Evolutionary conservation across 2,329 filamentous ascomycete species (phyloP), one percentile per base, ranked within the genome.

Genomic region (Penicillium sp.): DNA sequence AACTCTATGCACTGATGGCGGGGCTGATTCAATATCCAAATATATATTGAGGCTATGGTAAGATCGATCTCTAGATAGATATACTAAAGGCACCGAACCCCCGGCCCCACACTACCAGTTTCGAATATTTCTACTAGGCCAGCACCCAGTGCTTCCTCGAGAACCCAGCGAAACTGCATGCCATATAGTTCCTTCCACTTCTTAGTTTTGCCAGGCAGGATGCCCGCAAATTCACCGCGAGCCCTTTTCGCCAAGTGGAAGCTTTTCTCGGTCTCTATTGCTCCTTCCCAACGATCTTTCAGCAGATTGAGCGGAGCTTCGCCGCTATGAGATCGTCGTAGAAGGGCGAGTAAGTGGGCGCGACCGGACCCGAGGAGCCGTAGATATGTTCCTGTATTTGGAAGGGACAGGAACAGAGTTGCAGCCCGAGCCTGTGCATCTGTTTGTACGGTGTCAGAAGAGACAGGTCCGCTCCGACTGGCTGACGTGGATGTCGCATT

Each of bases 211-310:
- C 82, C 82, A 0, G 83, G 81, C 39, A 85, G 59, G 6, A 74
- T 73, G 0, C 81, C 82, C 2, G 70, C 70, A 62, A 79, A 82
- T 57, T 85, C 82, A 0, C 83, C 81, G 45, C 83, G 71, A 10
- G 76, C 74, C 45, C 77, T 74, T 65, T 84, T 85, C 28, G 79
- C 78, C 41, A 72, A 65, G 24, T 75, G 75, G 28, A 76, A 72
- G 18, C 70, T 70, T 46, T 68, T 73, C 15, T 74, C 70, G 4
- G 70, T 70, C 36, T 79, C 74, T 4, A 84, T 72, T 7, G 82
- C 82, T n/a, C 84, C 84, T 54, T 86, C 80, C 84, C 84, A 87
- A 18, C 81, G 79, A 63, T 86, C 83, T 23, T 75, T 75, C 7
- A 86, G 69, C 7, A 83, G 65, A 41, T 76, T 72, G 28, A 82